Evolutionary conservation across 495 filamentous ascomycete species (phyloP), one percentile per base, ranked within the genome.

Genomic region (Talaromyces stipitatus): DNA sequence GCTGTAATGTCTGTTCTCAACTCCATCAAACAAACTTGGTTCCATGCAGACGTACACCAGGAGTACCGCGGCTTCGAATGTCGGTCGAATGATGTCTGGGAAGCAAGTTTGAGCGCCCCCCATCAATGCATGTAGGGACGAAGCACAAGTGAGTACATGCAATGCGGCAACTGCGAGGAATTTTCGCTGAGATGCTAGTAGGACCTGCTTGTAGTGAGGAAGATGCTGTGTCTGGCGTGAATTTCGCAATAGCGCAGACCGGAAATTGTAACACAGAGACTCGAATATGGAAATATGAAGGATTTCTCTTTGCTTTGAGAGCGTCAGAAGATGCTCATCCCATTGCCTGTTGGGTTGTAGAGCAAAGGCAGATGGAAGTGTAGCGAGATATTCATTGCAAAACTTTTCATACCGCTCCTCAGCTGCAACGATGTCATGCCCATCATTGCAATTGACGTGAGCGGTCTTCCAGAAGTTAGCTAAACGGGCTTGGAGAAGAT

Each of bases 201-300:
- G 32, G 2, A 62, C 60, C 11, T 41, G 51, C 46, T 67, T 63
- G 36, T 65, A 65, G 11, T 27, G 20, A 1, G 64, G 61, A 1
- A 64, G 54, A 20, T 7, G 4, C 12, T 28, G 28, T 16, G 38
- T 58, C 38, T 28, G 61, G 46, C 6, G 8, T 0, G 14, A 53
- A 55, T 16, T 58, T 12, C 11, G 56, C 48, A 8, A 29, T 29
- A 67, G 55, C 2, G 60, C n/a, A 1, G 62, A 52, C 6, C 65
- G 58, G 32, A 66, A 67, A 54, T 67, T 67, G 36, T 56, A 63
- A 30, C 65, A 67, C 14, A 66, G 10, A 5, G 60, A 66, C 16
- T 66, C 63, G 54, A 59, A 69, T 3, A 69, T 66, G 26, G 61
- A 45, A 2, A 67, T 65, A 30, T 67, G 61, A 1, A 67, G 43